Base-by-base conservation (phyloP, 352 stramenopile genomes). In the Pythium phragmiticola region DNA sequence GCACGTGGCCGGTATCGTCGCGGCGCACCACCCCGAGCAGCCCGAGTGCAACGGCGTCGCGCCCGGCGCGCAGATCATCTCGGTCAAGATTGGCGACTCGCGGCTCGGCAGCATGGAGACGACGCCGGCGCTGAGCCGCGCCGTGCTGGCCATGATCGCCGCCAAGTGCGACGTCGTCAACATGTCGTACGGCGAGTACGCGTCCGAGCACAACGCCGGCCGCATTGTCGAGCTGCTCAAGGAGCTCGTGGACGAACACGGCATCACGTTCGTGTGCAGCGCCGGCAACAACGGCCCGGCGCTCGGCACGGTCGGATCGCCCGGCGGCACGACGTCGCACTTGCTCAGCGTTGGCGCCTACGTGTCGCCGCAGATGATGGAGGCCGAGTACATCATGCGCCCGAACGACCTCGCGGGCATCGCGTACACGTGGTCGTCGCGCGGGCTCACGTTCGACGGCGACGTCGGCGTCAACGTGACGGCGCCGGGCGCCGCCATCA, bases 201-300 rank as follows among this genome's bases (percentile, higher is more conserved):
- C 84, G 28, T 82, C 73, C 21, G 70, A 96, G 68, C 85, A 95
- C 52, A 88, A 98, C 72, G 77, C 73, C 43, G 92, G 95, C n/a
- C 81, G 94, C 51, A 74, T 98, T 21, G 78, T 95, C 8, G 80
- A 98, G 61, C 65, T 98, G 30, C 84, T 87, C 48, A 84, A 96
- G 42, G 89, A 98, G 45, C 75, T 98, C 14, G 89, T 98, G 33
- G 76, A 95, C 33, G 85, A 97, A 58, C 88, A 98, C 65, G 95
- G 93, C 57, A 88, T 99, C 54, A 87, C 92, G 33, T 98, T 99
- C 54, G 87, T 99, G 43, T 88, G 85, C 16, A 97, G 87, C 60
- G 96, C 95, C 0, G 96, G 96, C 21, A 99, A 99, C 72, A 96
- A 98, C 73, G 97, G 97, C 12, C 97, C 97, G n/a, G 95, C 95